Percentiles rank a stretch among this genome's conserved stretches.
Evolutionary conservation across 495 filamentous ascomycete species (phyloP).

Genomic region (Penicillium subrubescens): DNA sequence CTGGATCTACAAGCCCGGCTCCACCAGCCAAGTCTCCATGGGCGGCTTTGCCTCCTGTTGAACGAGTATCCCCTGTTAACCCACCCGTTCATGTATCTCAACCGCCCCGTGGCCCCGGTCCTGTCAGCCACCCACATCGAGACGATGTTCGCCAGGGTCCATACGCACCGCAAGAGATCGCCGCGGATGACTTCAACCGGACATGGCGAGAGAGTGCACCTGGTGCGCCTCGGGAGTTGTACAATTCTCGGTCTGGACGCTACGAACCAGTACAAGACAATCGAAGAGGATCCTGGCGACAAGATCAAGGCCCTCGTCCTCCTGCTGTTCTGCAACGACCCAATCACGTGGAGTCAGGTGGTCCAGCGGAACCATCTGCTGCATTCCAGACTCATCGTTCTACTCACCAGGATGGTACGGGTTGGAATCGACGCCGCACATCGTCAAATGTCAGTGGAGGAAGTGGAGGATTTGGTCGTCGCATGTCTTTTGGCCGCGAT

Average conservation of each 20-base stretch:
- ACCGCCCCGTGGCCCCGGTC: conserved; percentile 23
- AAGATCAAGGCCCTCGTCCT: conserved; percentile 67
- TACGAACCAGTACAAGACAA: conserved; percentile 86
- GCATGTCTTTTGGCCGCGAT: conserved; percentile 58
- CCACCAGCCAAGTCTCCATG: conserved; percentile 86
- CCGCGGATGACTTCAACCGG: conserved; percentile 91
- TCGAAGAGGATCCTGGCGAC: conserved; percentile 67
- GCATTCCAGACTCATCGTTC: conserved; percentile 85
- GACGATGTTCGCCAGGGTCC: conserved; percentile 34
- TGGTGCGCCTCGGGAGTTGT: conserved; percentile 73
- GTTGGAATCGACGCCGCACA: conserved; percentile 77
- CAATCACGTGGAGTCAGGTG: conserved; percentile 55
- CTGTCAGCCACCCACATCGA: conserved; percentile 35
- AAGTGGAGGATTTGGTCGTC: conserved; percentile 68
- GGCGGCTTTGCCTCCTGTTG: conserved; percentile 82
- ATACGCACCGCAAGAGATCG: conserved; percentile 75
- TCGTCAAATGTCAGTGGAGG: conserved; percentile 96
- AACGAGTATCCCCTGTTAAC: conserved; percentile 71
- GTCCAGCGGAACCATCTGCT: conserved; percentile 85
- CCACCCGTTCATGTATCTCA: conserved; percentile 43
- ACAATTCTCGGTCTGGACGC: conserved; percentile 89
- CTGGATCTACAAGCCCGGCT: conserved; percentile 78
- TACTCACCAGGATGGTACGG: conserved; percentile 62
- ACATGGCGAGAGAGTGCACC: conserved; percentile 74
- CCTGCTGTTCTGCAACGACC: conserved; percentile 81